Evolutionary conservation across 2,329 filamentous ascomycete species (phyloP), one percentile per base, ranked within the genome.

Genomic region (Cytospora mali): DNA sequence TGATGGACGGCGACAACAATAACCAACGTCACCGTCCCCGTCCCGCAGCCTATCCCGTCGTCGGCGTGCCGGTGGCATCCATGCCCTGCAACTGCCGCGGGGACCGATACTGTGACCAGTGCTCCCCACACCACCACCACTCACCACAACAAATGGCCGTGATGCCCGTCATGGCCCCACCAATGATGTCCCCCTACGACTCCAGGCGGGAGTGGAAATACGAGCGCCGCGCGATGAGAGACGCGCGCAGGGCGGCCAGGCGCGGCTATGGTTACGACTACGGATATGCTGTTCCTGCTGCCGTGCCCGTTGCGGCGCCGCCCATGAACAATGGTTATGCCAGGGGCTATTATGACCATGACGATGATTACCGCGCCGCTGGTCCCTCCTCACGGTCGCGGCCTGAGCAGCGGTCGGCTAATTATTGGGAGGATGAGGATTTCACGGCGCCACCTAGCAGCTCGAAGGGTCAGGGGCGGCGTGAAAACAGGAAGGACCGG

Each of bases 181-280:
- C 52, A 3, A 14, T 55, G 35, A 35, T 62, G 53, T 33, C 59
- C 21, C 59, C 29, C 28, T 52, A 27, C 21, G 66, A 62, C 18
- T 57, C 55, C 16, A 59, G 62, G 9, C 66, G 66, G 25, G 55
- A 66, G 49, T 51, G 52, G 16, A 66, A 51, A 39, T 50, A 59
- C 18, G 61, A 68, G 52, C 61, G 57, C n/a, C 61, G 61, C 51
- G 56, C 56, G 25, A 25, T 60, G 56, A 63, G 33, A 18, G 59
- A 66, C 27, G 62, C 60, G n/a, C 28, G 27, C 1, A 65, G 52
- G 58, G 67, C 62, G 14, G 57, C 58, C 1, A 55, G 49, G 28
- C 57, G 55, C 1, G 49, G 60, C 21, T 63, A 62, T 13, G 50
- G 55, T 14, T 51, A 42, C 54, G 31, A 27, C 6, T 21, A 51